Percentiles rank a stretch among this genome's conserved stretches.
phyloP scores from a whole-genome alignment of 306 rosid species.

The Trifolium fragiferum region DNA sequence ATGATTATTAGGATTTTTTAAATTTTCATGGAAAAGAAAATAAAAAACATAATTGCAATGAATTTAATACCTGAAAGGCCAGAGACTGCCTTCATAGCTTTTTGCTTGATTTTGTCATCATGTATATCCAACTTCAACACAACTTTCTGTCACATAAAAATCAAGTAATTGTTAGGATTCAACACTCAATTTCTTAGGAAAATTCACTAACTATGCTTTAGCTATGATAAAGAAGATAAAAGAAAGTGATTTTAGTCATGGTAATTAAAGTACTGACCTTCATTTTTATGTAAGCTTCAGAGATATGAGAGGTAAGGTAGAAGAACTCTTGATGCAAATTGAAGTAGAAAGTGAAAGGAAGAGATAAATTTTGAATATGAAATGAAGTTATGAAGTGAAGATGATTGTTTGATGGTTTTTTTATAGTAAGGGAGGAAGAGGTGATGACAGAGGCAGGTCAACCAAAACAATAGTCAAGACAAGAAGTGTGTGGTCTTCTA shows the following conservation, averaged over 20 bases:
- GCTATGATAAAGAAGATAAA: neutral
- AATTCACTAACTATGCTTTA: neutral
- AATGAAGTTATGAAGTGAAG: slow-evolving; percentile 23
- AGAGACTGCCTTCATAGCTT: slow-evolving; percentile 66
- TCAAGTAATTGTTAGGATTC: neutral
- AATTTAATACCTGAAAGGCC: slow-evolving; percentile 57
- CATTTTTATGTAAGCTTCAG: slow-evolving; percentile 32
- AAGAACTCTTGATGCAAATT: neutral
- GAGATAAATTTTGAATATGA: neutral
- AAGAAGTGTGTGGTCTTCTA: neutral
- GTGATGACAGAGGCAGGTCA: neutral
- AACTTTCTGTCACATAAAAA: slow-evolving; percentile 54
- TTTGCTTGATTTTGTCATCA: slow-evolving; percentile 56
- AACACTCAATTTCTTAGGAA: neutral
- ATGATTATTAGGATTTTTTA: neutral
- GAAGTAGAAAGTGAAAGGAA: neutral
- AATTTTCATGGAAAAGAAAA: neutral
- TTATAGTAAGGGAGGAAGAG: neutral
- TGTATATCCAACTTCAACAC: slow-evolving; percentile 54
- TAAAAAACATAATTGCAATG: neutral
- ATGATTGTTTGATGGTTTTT: neutral
- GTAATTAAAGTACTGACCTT: slow-evolving; percentile 42
- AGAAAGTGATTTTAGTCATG: neutral
- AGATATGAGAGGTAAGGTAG: slow-evolving; percentile 6
- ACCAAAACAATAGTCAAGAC: neutral